These are phyloP conservation scores for Globisporangium lucens DNA, from an alignment of 352 stramenopile genomes.

Conservation along the genomic window DNA sequence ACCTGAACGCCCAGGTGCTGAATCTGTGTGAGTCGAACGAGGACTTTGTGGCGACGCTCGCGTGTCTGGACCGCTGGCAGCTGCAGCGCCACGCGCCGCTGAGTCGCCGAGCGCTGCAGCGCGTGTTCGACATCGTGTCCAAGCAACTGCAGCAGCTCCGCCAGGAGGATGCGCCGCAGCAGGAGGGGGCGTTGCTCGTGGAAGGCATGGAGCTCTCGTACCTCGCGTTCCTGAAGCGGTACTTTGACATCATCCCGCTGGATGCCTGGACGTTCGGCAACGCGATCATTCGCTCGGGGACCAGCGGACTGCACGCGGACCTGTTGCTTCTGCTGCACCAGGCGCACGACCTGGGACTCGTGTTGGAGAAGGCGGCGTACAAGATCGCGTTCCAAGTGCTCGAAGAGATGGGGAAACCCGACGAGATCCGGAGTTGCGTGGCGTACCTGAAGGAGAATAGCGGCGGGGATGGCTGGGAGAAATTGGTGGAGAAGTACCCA, in stretches of 20 bases:
- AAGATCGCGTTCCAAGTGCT: constrained; percentile 44
- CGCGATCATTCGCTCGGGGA: constrained; percentile 53
- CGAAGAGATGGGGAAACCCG: constrained; percentile 23
- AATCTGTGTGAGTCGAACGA: constrained; percentile 67
- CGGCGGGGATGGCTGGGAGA: constrained; percentile 23
- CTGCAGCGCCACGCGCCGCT: constrained; percentile 30
- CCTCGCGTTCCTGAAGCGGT: constrained; percentile 49
- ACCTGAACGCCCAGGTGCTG: constrained; percentile 57
- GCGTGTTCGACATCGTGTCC: constrained; percentile 60
- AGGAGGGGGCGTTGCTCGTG: constrained; percentile 26
- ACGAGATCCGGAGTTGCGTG: constrained; percentile 29
- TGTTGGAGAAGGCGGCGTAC: constrained; percentile 45
- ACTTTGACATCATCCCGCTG: constrained; percentile 41
- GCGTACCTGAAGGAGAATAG: constrained; percentile 24
- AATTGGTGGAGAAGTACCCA: constrained; percentile 34
- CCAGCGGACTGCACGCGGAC: constrained; percentile 34
- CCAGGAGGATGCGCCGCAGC: constrained; percentile 12
- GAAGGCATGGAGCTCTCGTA: constrained; percentile 54
- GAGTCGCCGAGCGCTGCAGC: constrained; percentile 45
- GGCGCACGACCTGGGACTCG: constrained; percentile 28
- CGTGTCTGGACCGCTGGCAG: constrained; percentile 62
- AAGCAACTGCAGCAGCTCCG: constrained; percentile 43
- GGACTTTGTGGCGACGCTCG: constrained; percentile 55
- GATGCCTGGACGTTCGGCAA: constrained; percentile 49
- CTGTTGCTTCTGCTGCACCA: constrained; percentile 44